Base-by-base conservation (phyloP, 1,284 basidiomycete genomes). In the Lentinus polychrous region DNA sequence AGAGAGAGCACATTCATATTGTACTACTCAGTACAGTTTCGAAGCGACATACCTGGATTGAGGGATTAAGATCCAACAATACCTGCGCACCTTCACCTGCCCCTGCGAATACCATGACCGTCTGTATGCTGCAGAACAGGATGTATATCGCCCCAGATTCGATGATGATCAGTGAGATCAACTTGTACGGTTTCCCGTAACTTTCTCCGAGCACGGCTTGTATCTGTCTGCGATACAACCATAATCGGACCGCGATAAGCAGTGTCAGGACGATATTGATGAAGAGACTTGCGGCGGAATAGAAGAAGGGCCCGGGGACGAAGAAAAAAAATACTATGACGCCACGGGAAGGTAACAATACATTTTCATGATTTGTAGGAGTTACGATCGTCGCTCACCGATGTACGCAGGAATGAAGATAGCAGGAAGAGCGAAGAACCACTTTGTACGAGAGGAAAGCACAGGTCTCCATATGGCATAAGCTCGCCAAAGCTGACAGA, bases 201-300 rank as follows among this genome's bases (percentile, higher is more conserved):
- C 51, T 51, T 3, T 32, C 11, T 14, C 67, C 66, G 39, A 72
- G 57, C 3, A 57, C 46, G 10, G 53, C 52, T 35, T 50, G 49
- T 24, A 69, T 27, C 2, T 53, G 53, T 3, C 56, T 37, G 33
- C 67, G 64, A 51, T 65, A 60, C 43, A 57, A 57, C 23, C 66
- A 57, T 6, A 73, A 57, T 2, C 69, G 67, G 2, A 45, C 49
- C 8, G 67, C 64, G 33, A 73, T 69, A 18, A 70, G 52, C 27
- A 66, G 32, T 2, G 70, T 72, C 34, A 68, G 45, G 17, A 71
- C 33, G 31, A 72, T 56, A 55, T 68, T 74, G 48, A 72, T 56
- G 14, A 64, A 43, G 33, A 49, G 33, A 3, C 39, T 33, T 12
- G 43, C 11, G n/a, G n/a, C n/a, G n/a, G n/a, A n/a, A n/a, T n/a